A percentile compares a stretch with the other conserved stretches of the same genome.
These are phyloP conservation scores for Saccharomyces hybrid DNA, from an alignment of 1,139 yeast species.

Conservation along the genomic window DNA sequence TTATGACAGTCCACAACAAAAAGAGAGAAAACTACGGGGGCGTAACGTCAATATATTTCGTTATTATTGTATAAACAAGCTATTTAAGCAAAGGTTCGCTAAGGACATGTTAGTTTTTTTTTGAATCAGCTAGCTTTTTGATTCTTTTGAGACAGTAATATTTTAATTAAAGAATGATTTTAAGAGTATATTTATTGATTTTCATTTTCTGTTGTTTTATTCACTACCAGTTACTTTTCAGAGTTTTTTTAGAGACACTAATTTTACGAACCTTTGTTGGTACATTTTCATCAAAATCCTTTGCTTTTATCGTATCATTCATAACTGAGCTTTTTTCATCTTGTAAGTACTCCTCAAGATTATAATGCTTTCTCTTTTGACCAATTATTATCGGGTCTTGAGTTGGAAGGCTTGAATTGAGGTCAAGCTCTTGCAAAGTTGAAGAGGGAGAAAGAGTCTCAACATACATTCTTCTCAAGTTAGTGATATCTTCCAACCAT, in stretches of 20 bases:
- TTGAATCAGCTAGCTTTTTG: background rate
- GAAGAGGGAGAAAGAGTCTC: conserved; percentile 11
- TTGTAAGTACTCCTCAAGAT: conserved; percentile 14
- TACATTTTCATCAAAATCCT: background rate
- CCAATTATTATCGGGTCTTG: conserved; percentile 9
- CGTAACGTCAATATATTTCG: background rate
- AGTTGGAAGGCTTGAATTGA: conserved; percentile 14
- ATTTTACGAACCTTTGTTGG: conserved; percentile 25
- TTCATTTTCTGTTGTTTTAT: too few relatives aligned
- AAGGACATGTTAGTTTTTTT: background rate
- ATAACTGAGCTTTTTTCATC: conserved; percentile 12
- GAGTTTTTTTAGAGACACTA: conserved; percentile 29
- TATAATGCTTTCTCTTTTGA: conserved; percentile 20
- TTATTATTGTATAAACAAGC: background rate
- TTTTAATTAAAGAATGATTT: too few relatives aligned
- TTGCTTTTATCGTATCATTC: conserved; percentile 8
- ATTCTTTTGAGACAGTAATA: background rate
- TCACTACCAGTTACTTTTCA: conserved; percentile 25
- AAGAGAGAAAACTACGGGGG: too few relatives aligned
- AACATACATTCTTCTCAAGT: conserved; percentile 5
- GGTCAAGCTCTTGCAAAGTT: conserved; percentile 14
- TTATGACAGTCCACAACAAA: too few relatives aligned
- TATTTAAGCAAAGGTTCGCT: background rate
- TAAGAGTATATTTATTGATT: too few relatives aligned
- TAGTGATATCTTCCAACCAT: conserved; percentile 18